A percentile compares a stretch with the other conserved stretches of the same genome.
phyloP scores from a whole-genome alignment of 83 land plant genomes.

The Larix sibirica region DNA sequence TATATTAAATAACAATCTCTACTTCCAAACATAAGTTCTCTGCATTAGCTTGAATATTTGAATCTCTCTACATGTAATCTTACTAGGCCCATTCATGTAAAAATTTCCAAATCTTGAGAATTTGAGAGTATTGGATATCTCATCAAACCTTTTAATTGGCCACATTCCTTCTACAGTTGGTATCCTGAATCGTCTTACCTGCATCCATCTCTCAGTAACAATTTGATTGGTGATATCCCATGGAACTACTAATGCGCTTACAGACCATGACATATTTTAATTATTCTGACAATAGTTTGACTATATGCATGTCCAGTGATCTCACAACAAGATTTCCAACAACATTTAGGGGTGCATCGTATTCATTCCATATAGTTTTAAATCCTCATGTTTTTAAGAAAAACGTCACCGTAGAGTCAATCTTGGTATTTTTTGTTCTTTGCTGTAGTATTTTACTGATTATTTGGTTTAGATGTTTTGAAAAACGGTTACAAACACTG shows the following conservation, averaged over 20 bases:
- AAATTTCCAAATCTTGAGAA: constrained; percentile 26
- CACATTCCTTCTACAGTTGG: constrained; percentile 23
- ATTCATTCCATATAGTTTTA: too few species aligned
- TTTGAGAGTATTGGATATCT: constrained; percentile 52
- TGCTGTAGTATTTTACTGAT: too few species aligned
- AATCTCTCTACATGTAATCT: constrained; percentile 55
- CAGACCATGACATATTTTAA: constrained; percentile 43
- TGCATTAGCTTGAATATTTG: constrained; percentile 43
- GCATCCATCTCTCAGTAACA: constrained; percentile 54
- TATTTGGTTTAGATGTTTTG: too few species aligned
- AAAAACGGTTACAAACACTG: too few species aligned
- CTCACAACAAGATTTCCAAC: constrained; percentile 15
- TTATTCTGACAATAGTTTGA: constrained; percentile 68
- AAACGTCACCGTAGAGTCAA: too few species aligned
- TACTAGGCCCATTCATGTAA: constrained; percentile 33
- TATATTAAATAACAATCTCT: constrained; percentile 53
- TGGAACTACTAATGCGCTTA: constrained; percentile 21
- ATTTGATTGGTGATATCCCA: constrained; percentile 62
- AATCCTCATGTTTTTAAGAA: too few species aligned
- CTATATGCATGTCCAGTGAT: constrained; percentile 35
- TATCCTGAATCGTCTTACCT: constrained; percentile 16
- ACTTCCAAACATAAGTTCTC: constrained; percentile 7
- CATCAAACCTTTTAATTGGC: constrained; percentile 47
- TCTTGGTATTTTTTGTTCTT: too few species aligned
- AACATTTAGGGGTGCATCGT: too few species aligned